These are phyloP conservation scores for Thielaviopsis punctulata DNA, from an alignment of 2,329 filamentous ascomycete genomes.

Conservation along the genomic window DNA sequence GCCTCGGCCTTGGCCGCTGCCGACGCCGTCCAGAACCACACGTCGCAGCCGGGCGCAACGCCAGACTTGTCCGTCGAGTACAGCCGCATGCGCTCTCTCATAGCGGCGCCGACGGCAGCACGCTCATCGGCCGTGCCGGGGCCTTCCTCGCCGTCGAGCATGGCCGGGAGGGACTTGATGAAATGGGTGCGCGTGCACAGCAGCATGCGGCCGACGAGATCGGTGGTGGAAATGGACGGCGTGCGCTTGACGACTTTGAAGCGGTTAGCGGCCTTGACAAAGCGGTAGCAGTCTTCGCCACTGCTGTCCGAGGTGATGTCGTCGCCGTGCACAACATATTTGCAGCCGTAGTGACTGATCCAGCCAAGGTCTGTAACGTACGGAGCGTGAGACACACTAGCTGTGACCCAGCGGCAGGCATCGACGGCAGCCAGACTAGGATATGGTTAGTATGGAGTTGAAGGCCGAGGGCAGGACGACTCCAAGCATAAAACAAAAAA, in stretches of 20 bases:
- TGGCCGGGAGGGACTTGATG: conserved; percentile 58
- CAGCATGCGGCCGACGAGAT: conserved; percentile 95
- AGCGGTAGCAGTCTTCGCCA: conserved; percentile 93
- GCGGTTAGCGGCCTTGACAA: conserved; percentile 80
- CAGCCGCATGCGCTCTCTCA: conserved; percentile 60
- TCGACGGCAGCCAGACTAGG: conserved; percentile 69
- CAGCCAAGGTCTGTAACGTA: conserved; percentile 89
- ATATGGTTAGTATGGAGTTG: background rate
- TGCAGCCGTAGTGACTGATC: conserved; percentile 90
- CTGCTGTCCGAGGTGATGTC: conserved; percentile 90
- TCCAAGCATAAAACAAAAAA: background rate
- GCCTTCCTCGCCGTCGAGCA: conserved; percentile 55
- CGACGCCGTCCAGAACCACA: conserved; percentile 65
- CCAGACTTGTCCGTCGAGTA: conserved; percentile 83
- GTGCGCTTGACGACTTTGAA: conserved; percentile 97
- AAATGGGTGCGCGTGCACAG: conserved; percentile 91
- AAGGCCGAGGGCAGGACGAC: conserved; percentile 6
- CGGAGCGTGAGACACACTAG: conserved; percentile 66
- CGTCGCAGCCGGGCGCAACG: conserved; percentile 57
- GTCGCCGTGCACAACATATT: conserved; percentile 90
- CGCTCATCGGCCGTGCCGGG: conserved; percentile 52
- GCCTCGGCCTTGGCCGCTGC: conserved; percentile 26
- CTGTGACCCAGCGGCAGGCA: conserved; percentile 87
- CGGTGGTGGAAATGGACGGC: conserved; percentile 90
- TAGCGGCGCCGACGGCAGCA: conserved; percentile 42